phyloP scores from a whole-genome alignment of 140 eudicot genomes.

The Senecio squalidus region DNA sequence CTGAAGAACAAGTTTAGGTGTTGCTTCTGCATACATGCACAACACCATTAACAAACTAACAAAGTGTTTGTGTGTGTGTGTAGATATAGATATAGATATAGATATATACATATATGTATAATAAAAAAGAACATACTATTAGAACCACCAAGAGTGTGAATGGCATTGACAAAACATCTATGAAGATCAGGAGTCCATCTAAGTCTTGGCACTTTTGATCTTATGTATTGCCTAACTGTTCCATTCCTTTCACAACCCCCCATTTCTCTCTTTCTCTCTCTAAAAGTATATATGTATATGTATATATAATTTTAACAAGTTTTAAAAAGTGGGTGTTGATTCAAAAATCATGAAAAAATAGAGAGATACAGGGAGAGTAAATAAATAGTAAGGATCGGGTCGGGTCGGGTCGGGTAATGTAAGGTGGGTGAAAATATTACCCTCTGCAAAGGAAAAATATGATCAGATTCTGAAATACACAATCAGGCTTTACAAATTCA shows the following conservation, averaged over 20 bases:
- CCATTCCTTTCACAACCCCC: slow-evolving; percentile 44
- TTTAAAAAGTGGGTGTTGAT: slow-evolving; percentile 6
- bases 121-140: slow-evolving; percentile 22
- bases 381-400: neutral
- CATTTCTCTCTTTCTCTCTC: slow-evolving; percentile 1
- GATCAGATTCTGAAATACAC: neutral
- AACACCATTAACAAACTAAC: slow-evolving; percentile 20
- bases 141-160: slow-evolving; percentile 41
- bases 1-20: slow-evolving; percentile 39
- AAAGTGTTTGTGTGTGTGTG: neutral
- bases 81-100: neutral
- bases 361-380: neutral
- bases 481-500: slow-evolving; percentile 6
- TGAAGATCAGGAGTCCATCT: slow-evolving; percentile 58
- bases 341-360: slow-evolving; percentile 7
- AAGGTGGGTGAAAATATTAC: slow-evolving; percentile 14
- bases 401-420: slow-evolving; percentile 8
- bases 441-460: slow-evolving; percentile 23
- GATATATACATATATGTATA: neutral
- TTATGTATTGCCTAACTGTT: slow-evolving; percentile 40
- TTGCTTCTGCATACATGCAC: slow-evolving; percentile 37
- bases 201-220: slow-evolving; percentile 47
- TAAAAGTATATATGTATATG: neutral
- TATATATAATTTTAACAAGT: neutral
- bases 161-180: slow-evolving; percentile 38